Evolutionary conservation across 2,329 filamentous ascomycete species (phyloP), one percentile per base, ranked within the genome.

Genomic region (Colletotrichum falcatum): DNA sequence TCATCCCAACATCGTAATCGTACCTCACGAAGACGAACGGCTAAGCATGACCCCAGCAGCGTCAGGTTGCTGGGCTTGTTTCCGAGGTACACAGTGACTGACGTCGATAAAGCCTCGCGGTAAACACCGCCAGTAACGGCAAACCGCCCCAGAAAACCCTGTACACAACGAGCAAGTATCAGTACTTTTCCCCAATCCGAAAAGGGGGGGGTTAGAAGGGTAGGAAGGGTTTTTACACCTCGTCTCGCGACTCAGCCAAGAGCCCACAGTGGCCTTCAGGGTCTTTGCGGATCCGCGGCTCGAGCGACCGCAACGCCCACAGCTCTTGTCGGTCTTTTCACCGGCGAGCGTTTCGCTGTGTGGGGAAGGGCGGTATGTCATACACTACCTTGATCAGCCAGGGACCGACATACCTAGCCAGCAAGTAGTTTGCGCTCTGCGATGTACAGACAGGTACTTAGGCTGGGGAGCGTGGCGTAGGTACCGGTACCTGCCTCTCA

Each of bases 221-320:
- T 23, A 28, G 42, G 9, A 20, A 28, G 30, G 48, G 48, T 26
- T 20, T 68, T 68, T 68, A 42, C 61, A 54, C 26, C 51, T 62
- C 53, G 53, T 54, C 54, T 65, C 69, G 46, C 60, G 65, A 68
- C 65, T 64, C 69, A 60, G 55, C 35, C 51, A 23, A 23, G 37
- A 65, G 20, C 44, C 44, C 44, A 46, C 44, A 46, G n/a, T 46
- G 59, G 46, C 30, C 39, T 54, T 65, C 61, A 70, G 65, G 70
- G 70, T 66, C 66, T 48, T 39, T 65, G 70, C 70, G 70, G 72
- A 72, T 70, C 61, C 23, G 55, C 70, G 72, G 70, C 72, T 73
- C 70, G 72, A 66, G 63, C 63, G 72, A 72, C 62, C 72, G 72
- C 58, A 58, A n/a, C 39, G 28, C 42, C 42, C 44, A 46, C 44